Base-by-base conservation (phyloP, 2,329 filamentous ascomycete genomes). In the Aspergillus caelatus region DNA sequence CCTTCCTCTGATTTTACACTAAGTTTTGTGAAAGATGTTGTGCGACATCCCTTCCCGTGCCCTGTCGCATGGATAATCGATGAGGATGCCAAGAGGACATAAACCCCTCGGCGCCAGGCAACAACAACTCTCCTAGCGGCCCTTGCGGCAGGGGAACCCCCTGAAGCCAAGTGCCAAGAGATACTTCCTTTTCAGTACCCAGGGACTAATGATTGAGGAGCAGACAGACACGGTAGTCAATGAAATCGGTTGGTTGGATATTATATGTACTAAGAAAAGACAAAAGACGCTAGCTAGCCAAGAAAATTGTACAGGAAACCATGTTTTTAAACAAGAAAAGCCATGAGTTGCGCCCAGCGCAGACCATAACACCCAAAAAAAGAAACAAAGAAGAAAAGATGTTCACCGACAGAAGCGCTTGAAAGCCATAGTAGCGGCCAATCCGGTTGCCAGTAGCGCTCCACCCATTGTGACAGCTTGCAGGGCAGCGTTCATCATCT, bases 401-500 rank as follows among this genome's bases (percentile, higher is more conserved):
- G 28, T 57, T 62, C 34, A 77, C 58, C 72, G 72, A 41, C 68
- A 71, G 67, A 79, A 79, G 30, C 77, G 75, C 70, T 79, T 80
- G 69, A 77, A 80, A 41, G 72, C 74, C 67, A 80, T 75, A 30
- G 75, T 76, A 8, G 77, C 78, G 32, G 74, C 77, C 26, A 79
- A 69, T n/a, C 78, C 79, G 34, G 78, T 77, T 4, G 83, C 83
- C 64, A 84, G 72, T 14, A 85, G 66, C 21, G 81, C 78, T 34
- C 83, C 80, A 26, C 83, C 82, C 60, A 84, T 79, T 14, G 84
- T 82, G 55, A 84, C 73, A 21, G 81, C 82, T 65, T 84, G 81
- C 71, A 85, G 78, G 57, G 83, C 77, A 43, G 82, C 81, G 69
- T 86, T 86, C 76, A 83, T 79, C 82, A 86, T 85, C 72, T 86